phyloP scores from a whole-genome alignment of 192 early-diverging fungal genomes.

The Gorgonomyces haynaldii region DNA sequence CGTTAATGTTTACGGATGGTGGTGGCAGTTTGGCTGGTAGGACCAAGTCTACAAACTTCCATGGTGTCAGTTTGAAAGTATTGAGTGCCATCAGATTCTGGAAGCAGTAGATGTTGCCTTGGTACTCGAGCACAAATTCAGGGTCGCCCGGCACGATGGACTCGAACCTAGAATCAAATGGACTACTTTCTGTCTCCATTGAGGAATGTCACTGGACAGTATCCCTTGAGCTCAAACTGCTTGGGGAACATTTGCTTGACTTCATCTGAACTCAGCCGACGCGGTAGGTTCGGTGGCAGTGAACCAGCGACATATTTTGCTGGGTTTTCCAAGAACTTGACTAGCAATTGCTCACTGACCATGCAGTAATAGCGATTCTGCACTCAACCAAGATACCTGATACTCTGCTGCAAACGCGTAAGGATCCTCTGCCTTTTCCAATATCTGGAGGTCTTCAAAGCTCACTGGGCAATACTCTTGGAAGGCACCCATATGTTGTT shows the following conservation, averaged over 20 bases:
- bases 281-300: conserved; percentile 34
- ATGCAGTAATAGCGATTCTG: conserved; percentile 34
- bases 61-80: conserved; percentile 39
- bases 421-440: conserved; percentile 15
- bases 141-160: conserved; percentile 28
- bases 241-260: conserved; percentile 34
- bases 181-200: conserved; percentile 29
- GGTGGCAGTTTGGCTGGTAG: conserved; percentile 43
- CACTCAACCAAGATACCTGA: conserved; percentile 17
- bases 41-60: conserved; percentile 24
- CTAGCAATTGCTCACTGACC: conserved; percentile 14
- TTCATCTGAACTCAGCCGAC: conserved; percentile 1
- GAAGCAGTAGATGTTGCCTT: conserved; percentile 32
- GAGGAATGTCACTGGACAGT: conserved; percentile 41
- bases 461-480: conserved; percentile 38
- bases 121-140: conserved; percentile 35
- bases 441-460: conserved; percentile 23
- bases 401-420: conserved; percentile 36
- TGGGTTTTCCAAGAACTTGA: conserved; percentile 28
- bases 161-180: conserved; percentile 17
- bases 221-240: conserved; percentile 42
- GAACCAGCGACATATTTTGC: conserved; percentile 19
- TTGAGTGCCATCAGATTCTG: conserved; percentile 12
- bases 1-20: conserved; percentile 17
- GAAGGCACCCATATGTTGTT: conserved; percentile 24